Evolutionary conservation across 2,329 filamentous ascomycete genomes (phyloP).

Genomic region (Fusarium subtropicale): DNA sequence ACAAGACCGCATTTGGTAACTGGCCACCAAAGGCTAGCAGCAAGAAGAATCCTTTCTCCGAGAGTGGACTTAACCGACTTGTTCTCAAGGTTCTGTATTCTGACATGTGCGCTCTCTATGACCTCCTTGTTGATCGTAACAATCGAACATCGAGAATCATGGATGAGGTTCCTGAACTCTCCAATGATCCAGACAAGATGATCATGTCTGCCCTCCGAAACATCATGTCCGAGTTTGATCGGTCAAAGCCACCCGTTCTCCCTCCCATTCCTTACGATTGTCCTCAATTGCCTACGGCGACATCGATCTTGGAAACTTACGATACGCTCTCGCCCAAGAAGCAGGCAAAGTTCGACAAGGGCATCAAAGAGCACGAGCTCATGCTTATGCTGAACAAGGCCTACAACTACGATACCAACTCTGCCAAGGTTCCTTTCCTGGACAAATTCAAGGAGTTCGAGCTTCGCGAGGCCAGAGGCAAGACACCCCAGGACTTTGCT

Average conservation of each 20-base stretch:
- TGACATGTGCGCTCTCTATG: conserved; percentile 88
- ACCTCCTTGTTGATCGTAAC: conserved; percentile 84
- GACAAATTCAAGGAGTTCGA: conserved; percentile 79
- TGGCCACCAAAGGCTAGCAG: conserved; percentile 94
- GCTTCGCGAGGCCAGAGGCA: conserved; percentile 72
- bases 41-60: conserved; percentile 91
- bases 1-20: conserved; percentile 68
- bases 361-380: conserved; percentile 82
- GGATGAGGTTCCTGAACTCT: conserved; percentile 71
- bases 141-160: conserved; percentile 82
- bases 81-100: conserved; percentile 85
- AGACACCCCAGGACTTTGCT: conserved; percentile 72
- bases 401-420: conserved; percentile 80
- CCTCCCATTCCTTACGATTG: conserved; percentile 93
- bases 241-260: conserved; percentile 86
- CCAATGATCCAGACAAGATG: conserved; percentile 68
- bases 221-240: conserved; percentile 88
- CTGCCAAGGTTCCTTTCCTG: conserved; percentile 70
- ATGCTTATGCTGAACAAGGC: conserved; percentile 80
- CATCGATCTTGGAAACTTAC: conserved; percentile 73
- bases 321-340: conserved; percentile 76
- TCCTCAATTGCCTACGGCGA: conserved; percentile 79
- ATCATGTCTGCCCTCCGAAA: conserved; percentile 78
- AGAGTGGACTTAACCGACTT: conserved; percentile 85
- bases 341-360: conserved; percentile 77